Evolutionary conservation across 441 rosid species (phyloP), one percentile per base, ranked within the genome.

Genomic region (Manihot esculenta): DNA sequence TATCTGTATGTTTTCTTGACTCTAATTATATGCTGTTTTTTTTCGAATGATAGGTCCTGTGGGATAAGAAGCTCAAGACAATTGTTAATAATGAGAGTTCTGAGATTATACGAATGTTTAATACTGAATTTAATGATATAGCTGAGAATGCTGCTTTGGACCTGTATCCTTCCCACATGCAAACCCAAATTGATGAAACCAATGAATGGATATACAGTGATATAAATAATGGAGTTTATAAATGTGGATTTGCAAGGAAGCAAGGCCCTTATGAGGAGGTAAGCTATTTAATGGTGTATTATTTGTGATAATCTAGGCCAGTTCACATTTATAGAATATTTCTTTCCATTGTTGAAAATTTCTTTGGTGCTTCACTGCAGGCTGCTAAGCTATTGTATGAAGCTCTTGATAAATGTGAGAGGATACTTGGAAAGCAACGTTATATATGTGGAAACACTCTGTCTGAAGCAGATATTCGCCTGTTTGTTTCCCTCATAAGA

Each of bases 61-160:
- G 98, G 97, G 98, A 94, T 83, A 91, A 89, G 92, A 94, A 89
- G 80, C 84, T 88, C 69, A 94, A 91, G 80, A 91, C 90, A 17
- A 84, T 90, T 59, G 97, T 90, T 59, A 92, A 70, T 76, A 90
- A 92, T 27, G 97, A 92, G 76, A 92, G 97, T 67, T 68, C 96
- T 0, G 96, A 92, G 77, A 90, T 92, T 47, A 85, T 92, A 53
- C 83, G 97, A 26, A 88, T 92, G 94, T 71, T 92, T 62, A 87
- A 87, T 78, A 81, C 90, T 2, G 94, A 94, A 74, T 94, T 94
- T 79, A 89, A 94, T 73, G 85, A 80, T 72, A 73, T 91, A 53
- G 95, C 95, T 0, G 84, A 85, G 66, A 88, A 91, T 77, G 82
- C 92, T 62, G 76, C 80, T 67, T 73, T 91, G 70, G 97, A 91